Base-by-base conservation (phyloP, 2,329 filamentous ascomycete genomes). In the Trichoderma sp. region DNA sequence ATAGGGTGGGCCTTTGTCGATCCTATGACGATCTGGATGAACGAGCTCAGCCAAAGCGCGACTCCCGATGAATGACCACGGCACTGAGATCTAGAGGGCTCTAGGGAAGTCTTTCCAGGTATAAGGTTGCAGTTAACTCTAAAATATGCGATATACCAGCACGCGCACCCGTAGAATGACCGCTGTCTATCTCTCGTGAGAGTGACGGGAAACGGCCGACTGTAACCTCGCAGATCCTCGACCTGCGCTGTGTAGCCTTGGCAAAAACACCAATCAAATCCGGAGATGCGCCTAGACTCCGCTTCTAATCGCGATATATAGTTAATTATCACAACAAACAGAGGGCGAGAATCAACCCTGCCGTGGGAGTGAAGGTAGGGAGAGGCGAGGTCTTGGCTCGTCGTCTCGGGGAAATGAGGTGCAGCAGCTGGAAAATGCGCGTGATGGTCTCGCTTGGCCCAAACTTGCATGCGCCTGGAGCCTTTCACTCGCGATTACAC, bases 1-100 rank as follows among this genome's bases (percentile, higher is more conserved):
- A 25, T 17, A n/a, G 66, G 53, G 59, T 64, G 66, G 66, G 59
- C 39, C 66, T 37, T 42, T 22, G 66, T 34, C 58, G 59, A 68
- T 56, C 59, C 19, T 68, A 64, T 64, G 58, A 68, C 60, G 66
- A 52, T 64, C 34, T 64, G 45, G 42, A 34, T 10, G 53, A 52
- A 25, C 13, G 42, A 50, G 37, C 52, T 68, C 45, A 59, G 52
- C 52, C 34, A 42, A 56, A 32, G 15, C 48, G 52, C 59, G 42
- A 35, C 39, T 52, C 58, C 42, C 27, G 17, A 25, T 5, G 27
- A 63, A 48, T 35, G 22, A 27, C 42, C 34, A 5, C 37, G 29
- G 39, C 22, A 35, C 13, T 25, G 29, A 60, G 39, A 22, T 32
- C 42, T 68, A 27, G 25, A 58, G 57, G 53, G 42, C 12, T 32